Base-by-base conservation (phyloP, 208 protist species). In the Blechomonas ayalai region DNA sequence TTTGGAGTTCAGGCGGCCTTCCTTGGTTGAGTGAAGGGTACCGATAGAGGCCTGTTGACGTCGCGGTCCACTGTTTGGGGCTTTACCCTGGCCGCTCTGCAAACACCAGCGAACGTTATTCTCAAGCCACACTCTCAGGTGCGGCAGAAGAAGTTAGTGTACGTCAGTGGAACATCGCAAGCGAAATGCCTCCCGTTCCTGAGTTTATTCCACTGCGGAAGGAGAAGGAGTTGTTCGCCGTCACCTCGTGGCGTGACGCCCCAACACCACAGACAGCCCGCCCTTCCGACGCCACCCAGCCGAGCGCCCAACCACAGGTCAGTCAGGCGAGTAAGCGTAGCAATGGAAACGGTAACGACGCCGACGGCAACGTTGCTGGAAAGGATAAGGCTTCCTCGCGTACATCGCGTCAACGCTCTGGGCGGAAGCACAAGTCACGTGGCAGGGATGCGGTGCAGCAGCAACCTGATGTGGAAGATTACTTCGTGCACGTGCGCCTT, bases 151-250 rank as follows among this genome's bases (percentile, higher is more conserved):
- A n/a, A n/a, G n/a, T n/a, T n/a, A n/a, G n/a, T n/a, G n/a, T n/a
- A n/a, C n/a, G n/a, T n/a, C n/a, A n/a, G n/a, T n/a, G n/a, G n/a
- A n/a, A n/a, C n/a, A n/a, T n/a, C n/a, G n/a, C n/a, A n/a, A n/a
- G n/a, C n/a, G n/a, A n/a, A 10, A 84, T 85, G 76, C 64, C 77
- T 6, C 36, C 60, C 29, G 38, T 65, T 10, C 82, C 82, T 10
- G 68, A 90, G 33, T 90, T 80, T 58, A 90, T 90, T 51, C 73
- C 82, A 8, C 58, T 90, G 29, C 53, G 63, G 9, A 82, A 84
- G 55, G 52, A 64, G 34, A 83, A 84, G 63, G 72, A 83, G 42
- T 74, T 82, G 62, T 81, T 82, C 22, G 76, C 67, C 27, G 57
- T 86, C 39, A 57, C 54, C 26, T 83, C 68, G 10, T 86, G 82